phyloP scores from a whole-genome alignment of 2,329 filamentous ascomycete species.

The Colletotrichum liriopes region DNA sequence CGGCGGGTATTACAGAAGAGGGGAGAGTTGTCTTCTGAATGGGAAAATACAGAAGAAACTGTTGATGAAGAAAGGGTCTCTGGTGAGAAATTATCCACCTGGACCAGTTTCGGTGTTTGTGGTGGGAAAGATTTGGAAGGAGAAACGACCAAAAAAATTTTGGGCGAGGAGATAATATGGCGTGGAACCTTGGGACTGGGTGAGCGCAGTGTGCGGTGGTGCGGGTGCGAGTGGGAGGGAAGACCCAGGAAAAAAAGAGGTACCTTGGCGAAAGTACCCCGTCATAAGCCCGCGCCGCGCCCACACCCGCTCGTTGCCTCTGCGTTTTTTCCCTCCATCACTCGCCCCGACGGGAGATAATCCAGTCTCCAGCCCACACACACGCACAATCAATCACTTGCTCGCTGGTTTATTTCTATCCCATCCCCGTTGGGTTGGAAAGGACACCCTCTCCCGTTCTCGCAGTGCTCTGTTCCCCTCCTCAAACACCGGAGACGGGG shows the following conservation, averaged over 20 bases:
- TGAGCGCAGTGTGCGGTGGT: slow-evolving; percentile 3
- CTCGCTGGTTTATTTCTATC: neutral
- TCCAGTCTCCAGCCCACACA: neutral
- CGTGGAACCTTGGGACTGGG: slow-evolving; percentile 26
- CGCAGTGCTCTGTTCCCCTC: neutral
- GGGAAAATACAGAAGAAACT: slow-evolving; percentile 46
- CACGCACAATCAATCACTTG: neutral
- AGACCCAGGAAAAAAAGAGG: slow-evolving; percentile 33
- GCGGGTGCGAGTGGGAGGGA: slow-evolving; percentile 35
- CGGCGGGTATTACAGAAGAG: slow-evolving; percentile 39
- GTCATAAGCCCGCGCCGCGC: slow-evolving; percentile 13
- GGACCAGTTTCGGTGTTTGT: slow-evolving; percentile 44
- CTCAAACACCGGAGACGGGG: neutral
- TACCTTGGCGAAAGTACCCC: slow-evolving; percentile 32
- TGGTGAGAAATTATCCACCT: slow-evolving; percentile 44
- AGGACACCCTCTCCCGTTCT: neutral
- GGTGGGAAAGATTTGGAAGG: slow-evolving; percentile 41
- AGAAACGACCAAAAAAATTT: slow-evolving; percentile 40
- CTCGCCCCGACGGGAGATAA: slow-evolving; percentile 1
- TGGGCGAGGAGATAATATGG: slow-evolving; percentile 44
- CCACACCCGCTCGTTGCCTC: slow-evolving; percentile 5
- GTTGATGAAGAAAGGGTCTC: slow-evolving; percentile 41
- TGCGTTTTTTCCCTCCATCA: slow-evolving; percentile 1
- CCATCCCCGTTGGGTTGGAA: neutral
- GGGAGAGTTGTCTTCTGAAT: slow-evolving; percentile 46